phyloP scores from a whole-genome alignment of 345 rosid genomes.

The Crucihimalaya himalaica region DNA sequence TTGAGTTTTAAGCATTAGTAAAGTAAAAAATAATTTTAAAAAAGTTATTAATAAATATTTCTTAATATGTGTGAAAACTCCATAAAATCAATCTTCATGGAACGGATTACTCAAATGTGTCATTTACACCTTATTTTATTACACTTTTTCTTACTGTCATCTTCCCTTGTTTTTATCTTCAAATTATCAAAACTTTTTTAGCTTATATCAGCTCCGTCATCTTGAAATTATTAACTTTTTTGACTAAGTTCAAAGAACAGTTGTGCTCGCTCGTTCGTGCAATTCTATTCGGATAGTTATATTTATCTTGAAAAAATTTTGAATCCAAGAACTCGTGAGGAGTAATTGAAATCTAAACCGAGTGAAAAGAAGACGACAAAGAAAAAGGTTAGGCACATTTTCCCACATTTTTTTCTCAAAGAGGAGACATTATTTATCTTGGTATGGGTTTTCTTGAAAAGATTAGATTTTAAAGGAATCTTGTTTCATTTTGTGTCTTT shows the following conservation, averaged over 20 bases:
- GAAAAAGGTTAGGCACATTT: constrained; percentile 30
- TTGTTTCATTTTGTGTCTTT: constrained; percentile 13
- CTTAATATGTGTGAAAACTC: too few relatives aligned
- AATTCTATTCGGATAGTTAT: not conserved
- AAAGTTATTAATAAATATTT: too few relatives aligned
- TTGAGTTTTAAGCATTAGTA: too few relatives aligned
- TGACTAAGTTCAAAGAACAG: constrained; percentile 3
- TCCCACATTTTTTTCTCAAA: constrained; percentile 2
- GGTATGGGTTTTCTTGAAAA: constrained; percentile 27
- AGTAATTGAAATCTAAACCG: not conserved
- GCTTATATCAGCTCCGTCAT: not conserved
- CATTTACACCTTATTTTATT: constrained; percentile 20
- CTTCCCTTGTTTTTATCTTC: not conserved
- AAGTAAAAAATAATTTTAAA: too few relatives aligned
- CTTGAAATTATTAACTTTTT: constrained; percentile 21
- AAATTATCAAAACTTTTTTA: not conserved
- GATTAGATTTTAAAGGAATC: constrained; percentile 24
- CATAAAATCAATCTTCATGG: too few relatives aligned
- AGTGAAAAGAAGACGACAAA: constrained; percentile 30
- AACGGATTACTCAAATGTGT: constrained; percentile 20
- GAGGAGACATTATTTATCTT: constrained; percentile 31
- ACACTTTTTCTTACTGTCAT: not conserved
- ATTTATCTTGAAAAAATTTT: not conserved
- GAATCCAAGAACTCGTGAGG: constrained; percentile 31
- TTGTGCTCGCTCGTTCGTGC: not conserved